phyloP scores from a whole-genome alignment of 139 green algal genomes.

The Chlamydomonas sphaeroides region DNA sequence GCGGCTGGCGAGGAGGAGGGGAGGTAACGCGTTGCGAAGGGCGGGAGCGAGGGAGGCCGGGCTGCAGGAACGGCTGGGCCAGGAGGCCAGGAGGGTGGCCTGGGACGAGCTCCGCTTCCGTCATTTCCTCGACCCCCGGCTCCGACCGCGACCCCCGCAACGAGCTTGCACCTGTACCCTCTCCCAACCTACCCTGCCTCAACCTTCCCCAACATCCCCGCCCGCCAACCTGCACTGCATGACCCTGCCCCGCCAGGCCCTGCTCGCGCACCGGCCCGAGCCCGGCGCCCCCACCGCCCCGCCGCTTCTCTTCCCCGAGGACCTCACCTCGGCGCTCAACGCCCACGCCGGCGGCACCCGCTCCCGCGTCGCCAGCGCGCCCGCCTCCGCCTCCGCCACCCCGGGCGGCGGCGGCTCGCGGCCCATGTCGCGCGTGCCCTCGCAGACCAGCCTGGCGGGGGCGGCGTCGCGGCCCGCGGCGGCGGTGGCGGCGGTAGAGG shows the following conservation, averaged over 20 bases:
- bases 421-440: background rate
- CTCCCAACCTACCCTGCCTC: too few species aligned
- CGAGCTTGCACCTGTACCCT: too few species aligned
- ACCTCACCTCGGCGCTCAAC: constrained; percentile 11
- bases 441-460: background rate
- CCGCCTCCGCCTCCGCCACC: background rate
- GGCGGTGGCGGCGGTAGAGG: background rate
- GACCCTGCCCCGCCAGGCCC: background rate
- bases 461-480: background rate
- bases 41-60: too few species aligned
- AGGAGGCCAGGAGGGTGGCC: too few species aligned
- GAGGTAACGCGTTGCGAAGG: too few species aligned
- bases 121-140: too few species aligned
- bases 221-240: background rate
- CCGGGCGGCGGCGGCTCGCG: background rate
- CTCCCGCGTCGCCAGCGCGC: background rate
- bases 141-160: too few species aligned
- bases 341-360: background rate
- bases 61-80: too few species aligned
- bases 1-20: too few species aligned
- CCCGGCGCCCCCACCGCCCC: constrained; percentile 2
- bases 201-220: too few species aligned
- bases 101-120: too few species aligned
- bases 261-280: constrained; percentile 13
- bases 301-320: constrained; percentile 19